Conservation (phyloP, 768 basidiomycete genomes). For the Panellus pusillus region DNA sequence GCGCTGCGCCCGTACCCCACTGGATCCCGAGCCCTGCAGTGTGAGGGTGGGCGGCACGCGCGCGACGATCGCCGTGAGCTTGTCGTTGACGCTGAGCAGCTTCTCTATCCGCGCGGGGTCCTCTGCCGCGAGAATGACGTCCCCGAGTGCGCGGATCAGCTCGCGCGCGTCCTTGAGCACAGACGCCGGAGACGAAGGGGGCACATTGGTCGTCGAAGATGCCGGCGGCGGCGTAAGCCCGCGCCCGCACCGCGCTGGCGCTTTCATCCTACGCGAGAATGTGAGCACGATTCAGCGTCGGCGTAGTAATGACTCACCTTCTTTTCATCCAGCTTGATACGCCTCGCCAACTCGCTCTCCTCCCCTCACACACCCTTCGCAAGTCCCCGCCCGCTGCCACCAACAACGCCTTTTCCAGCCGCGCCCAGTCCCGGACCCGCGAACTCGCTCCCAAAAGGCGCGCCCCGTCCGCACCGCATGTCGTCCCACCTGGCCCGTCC, state of each 20-base stretch:
- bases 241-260: slow-evolving; percentile 50
- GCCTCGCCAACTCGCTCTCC: slow-evolving; percentile 77
- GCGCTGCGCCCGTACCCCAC: slow-evolving; percentile 24
- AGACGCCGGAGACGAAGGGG: slow-evolving; percentile 32
- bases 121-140: slow-evolving; percentile 53
- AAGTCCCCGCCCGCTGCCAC: slow-evolving; percentile 49
- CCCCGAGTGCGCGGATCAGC: slow-evolving; percentile 50
- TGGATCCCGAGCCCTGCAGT: slow-evolving; percentile 42
- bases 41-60: slow-evolving; percentile 42
- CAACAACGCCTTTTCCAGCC: slow-evolving; percentile 16
- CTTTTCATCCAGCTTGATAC: slow-evolving; percentile 58
- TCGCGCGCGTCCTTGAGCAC: slow-evolving; percentile 49
- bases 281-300: slow-evolving; percentile 6
- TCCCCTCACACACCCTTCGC: slow-evolving; percentile 81
- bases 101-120: slow-evolving; percentile 65
- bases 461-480: slow-evolving; percentile 62
- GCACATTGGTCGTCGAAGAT: slow-evolving; percentile 8
- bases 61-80: slow-evolving; percentile 59
- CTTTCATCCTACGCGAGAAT: slow-evolving; percentile 39
- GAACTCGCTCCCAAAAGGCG: slow-evolving; percentile 13
- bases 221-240: slow-evolving; percentile 23
- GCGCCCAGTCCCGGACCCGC: background rate
- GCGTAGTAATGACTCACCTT: slow-evolving; percentile 36
- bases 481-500: too few relatives aligned
- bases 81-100: slow-evolving; percentile 72